These are phyloP conservation scores for Pyrenochaeta sp. DNA, from an alignment of 2,329 filamentous ascomycete genomes.

Conservation along the genomic window DNA sequence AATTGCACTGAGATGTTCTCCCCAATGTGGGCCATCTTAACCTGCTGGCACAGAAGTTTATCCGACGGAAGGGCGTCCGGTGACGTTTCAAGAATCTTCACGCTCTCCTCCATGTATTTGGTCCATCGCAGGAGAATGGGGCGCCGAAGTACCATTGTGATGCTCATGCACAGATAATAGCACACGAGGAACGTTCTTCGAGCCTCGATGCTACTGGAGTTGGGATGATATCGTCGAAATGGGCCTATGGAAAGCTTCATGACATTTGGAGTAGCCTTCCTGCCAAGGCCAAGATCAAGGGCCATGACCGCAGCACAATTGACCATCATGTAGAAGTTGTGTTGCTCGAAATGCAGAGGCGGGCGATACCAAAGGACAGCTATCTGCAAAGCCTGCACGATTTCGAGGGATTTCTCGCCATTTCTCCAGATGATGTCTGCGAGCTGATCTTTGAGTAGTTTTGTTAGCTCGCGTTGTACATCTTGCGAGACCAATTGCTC, in stretches of 20 bases:
- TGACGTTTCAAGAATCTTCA: constrained; percentile 64
- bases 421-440: constrained; percentile 77
- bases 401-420: constrained; percentile 81
- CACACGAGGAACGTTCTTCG: constrained; percentile 67
- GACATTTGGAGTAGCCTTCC: constrained; percentile 56
- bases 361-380: constrained; percentile 85
- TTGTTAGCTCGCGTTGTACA: constrained; percentile 68
- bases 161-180: constrained; percentile 66
- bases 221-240: constrained; percentile 45
- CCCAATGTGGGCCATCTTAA: constrained; percentile 65
- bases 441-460: constrained; percentile 74
- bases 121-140: constrained; percentile 67
- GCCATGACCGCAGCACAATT: constrained; percentile 84
- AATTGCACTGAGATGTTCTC: constrained; percentile 65
- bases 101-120: constrained; percentile 68
- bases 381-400: constrained; percentile 80
- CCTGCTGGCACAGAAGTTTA: constrained; percentile 63
- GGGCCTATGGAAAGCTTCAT: constrained; percentile 46
- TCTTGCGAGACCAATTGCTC: constrained; percentile 57
- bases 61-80: constrained; percentile 65
- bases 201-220: constrained; percentile 64
- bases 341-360: constrained; percentile 81
- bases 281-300: constrained; percentile 80
- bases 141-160: constrained; percentile 65
- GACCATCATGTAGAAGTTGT: constrained; percentile 88